Evolutionary conservation across 768 basidiomycete genomes (phyloP).

Genomic region (Mycena olivaceomarginata): DNA sequence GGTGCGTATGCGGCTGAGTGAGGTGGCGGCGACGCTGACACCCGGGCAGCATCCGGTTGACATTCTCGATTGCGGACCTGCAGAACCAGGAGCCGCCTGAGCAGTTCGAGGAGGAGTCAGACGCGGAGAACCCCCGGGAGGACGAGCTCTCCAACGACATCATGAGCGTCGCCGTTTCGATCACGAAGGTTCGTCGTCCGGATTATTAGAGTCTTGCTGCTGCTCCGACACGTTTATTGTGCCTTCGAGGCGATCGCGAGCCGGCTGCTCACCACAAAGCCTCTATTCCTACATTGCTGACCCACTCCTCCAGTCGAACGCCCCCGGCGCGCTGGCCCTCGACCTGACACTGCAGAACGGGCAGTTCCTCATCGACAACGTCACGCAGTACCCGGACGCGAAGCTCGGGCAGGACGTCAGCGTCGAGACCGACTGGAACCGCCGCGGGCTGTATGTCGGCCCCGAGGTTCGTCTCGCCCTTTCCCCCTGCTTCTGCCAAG

Average conservation of each 20-base stretch:
- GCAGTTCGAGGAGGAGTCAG: conserved; percentile 58
- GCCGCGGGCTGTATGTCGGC: conserved; percentile 94
- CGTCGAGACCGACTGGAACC: conserved; percentile 95
- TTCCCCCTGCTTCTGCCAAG: neutral
- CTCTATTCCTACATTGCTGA: no score
- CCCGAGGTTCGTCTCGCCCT: conserved; percentile 75
- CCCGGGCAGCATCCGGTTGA: conserved; percentile 83
- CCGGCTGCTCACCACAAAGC: no score
- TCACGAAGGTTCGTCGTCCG: conserved; percentile 83
- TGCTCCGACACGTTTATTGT: neutral
- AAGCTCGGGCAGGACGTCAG: conserved; percentile 85
- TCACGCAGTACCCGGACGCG: conserved; percentile 88
- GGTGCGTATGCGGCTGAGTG: conserved; percentile 65
- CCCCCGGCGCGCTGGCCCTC: conserved; percentile 82
- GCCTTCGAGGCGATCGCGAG: no score
- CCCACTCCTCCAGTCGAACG: conserved; percentile 61
- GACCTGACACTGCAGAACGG: conserved; percentile 90
- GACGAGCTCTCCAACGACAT: conserved; percentile 63
- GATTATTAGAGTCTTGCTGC: no score
- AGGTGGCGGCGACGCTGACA: neutral
- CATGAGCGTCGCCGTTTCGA: conserved; percentile 86
- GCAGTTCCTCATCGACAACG: conserved; percentile 90
- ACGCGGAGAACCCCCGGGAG: conserved; percentile 55
- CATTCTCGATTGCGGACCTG: conserved; percentile 96
- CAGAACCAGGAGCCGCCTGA: conserved; percentile 66